Evolutionary conservation across 2,329 filamentous ascomycete genomes (phyloP).

Genomic region (Verticillium albo-atrum): DNA sequence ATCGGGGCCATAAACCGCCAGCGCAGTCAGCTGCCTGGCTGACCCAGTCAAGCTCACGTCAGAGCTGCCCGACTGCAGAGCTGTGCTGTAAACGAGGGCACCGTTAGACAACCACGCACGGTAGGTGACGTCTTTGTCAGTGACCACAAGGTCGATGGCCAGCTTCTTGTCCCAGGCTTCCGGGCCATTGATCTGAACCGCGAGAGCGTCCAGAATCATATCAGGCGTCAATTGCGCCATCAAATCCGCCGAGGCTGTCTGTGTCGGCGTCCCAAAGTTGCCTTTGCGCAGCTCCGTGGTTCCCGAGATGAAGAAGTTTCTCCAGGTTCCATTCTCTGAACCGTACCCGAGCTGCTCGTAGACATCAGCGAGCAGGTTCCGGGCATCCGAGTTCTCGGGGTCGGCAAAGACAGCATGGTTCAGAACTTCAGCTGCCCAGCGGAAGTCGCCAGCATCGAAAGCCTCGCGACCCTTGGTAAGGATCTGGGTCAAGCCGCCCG

Average conservation of each 20-base stretch:
- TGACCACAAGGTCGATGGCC: conserved; percentile 3
- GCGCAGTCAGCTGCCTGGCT: conserved; percentile 1
- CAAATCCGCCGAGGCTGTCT: conserved; percentile 1
- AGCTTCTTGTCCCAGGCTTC: conserved; percentile 2
- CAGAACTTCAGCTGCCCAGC: conserved; percentile 33
- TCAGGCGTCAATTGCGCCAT: conserved; percentile 5
- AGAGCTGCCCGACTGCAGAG: background rate
- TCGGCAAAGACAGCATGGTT: conserved; percentile 26
- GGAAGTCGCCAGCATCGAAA: conserved; percentile 22
- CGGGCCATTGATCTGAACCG: conserved; percentile 4
- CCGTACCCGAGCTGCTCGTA: conserved; percentile 29
- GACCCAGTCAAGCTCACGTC: background rate
- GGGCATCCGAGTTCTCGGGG: conserved; percentile 13
- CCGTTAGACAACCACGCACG: conserved; percentile 6
- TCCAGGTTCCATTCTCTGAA: conserved; percentile 33
- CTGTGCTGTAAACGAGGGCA: conserved; percentile 2
- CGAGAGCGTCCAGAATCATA: conserved; percentile 6
- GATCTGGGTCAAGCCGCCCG: conserved; percentile 28
- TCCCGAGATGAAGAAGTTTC: conserved; percentile 25
- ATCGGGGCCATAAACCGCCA: conserved; percentile 1
- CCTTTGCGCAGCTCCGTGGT: background rate
- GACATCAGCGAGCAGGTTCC: conserved; percentile 19
- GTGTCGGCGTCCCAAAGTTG: conserved; percentile 2
- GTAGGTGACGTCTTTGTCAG: conserved; percentile 1
- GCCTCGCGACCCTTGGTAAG: conserved; percentile 22